These are phyloP conservation scores for Ganoderma resinaceum DNA, from an alignment of 1,284 basidiomycete genomes.

Conservation along the genomic window DNA sequence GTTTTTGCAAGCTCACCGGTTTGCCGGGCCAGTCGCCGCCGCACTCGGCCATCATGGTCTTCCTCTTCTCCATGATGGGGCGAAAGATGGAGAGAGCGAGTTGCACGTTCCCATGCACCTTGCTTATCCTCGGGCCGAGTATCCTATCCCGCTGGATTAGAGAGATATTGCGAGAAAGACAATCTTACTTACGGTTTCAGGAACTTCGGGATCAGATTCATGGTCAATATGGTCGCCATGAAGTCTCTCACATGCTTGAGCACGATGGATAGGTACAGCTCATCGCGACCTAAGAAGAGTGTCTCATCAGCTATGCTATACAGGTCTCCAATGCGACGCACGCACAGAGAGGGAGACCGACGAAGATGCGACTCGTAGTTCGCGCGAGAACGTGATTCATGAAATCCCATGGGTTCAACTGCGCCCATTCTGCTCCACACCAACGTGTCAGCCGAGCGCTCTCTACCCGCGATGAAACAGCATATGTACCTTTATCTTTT, in stretches of 20 bases:
- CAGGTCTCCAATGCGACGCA: not conserved
- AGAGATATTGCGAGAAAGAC: not conserved
- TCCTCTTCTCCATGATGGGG: not conserved
- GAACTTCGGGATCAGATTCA: not conserved
- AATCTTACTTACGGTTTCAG: not conserved
- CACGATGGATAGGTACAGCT: not conserved
- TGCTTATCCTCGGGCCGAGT: not conserved
- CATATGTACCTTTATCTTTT: not conserved
- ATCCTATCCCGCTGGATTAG: not conserved
- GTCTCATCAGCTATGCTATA: not conserved
- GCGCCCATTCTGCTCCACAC: not conserved
- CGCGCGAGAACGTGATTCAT: not conserved
- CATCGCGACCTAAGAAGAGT: not conserved
- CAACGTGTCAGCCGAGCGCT: not conserved
- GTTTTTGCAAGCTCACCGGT: not conserved
- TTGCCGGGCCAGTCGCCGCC: not conserved
- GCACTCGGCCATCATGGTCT: not conserved
- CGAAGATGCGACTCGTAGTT: not conserved
- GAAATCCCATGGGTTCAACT: not conserved
- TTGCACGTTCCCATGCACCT: not conserved
- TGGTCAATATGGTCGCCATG: not conserved
- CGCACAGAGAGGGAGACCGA: not conserved
- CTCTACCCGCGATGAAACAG: slow-evolving; percentile 1
- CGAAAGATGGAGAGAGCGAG: not conserved
- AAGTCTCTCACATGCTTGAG: not conserved